Percentiles rank a stretch among this genome's conserved stretches.
These are phyloP conservation scores for Helenozyma baotianmanensis DNA, from an alignment of 805 yeast species.

Conservation along the genomic window DNA sequence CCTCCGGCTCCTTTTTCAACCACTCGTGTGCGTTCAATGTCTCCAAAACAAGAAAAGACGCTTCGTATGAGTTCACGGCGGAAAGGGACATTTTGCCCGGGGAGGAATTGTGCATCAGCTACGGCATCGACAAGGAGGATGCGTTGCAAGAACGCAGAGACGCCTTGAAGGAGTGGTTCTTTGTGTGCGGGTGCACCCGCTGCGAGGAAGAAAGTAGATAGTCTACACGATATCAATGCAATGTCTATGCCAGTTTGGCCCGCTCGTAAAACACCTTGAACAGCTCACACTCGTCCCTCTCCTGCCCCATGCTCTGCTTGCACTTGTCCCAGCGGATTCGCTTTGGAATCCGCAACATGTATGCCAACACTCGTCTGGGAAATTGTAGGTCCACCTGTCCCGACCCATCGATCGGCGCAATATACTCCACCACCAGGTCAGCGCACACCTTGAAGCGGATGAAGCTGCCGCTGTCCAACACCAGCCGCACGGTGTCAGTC, in stretches of 20 bases:
- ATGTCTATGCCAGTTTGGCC: too few species aligned
- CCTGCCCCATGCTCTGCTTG: conserved; percentile 57
- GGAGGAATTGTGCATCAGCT: conserved; percentile 56
- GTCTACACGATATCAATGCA: background rate
- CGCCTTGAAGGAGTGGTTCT: conserved; percentile 53
- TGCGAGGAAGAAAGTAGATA: conserved; percentile 28
- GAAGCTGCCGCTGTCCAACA: background rate
- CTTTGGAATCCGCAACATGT: conserved; percentile 53
- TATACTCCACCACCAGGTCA: conserved; percentile 1
- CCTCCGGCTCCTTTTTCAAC: conserved; percentile 63
- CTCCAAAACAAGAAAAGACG: conserved; percentile 33
- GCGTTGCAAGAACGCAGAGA: conserved; percentile 36
- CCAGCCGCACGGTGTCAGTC: conserved; percentile 14
- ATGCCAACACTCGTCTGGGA: conserved; percentile 76
- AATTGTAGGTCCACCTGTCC: conserved; percentile 69
- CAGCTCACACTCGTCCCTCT: conserved; percentile 54
- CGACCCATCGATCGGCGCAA: conserved; percentile 14
- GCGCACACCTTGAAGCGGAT: conserved; percentile 17
- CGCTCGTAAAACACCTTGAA: conserved; percentile 53
- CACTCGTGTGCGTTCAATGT: conserved; percentile 63
- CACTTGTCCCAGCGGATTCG: conserved; percentile 77
- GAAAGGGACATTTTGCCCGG: conserved; percentile 33
- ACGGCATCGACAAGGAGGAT: conserved; percentile 49
- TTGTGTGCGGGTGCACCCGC: conserved; percentile 48
- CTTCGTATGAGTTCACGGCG: conserved; percentile 38